These are phyloP conservation scores for Gastrolobium bilobum DNA, from an alignment of 306 rosid genomes.

Conservation along the genomic window DNA sequence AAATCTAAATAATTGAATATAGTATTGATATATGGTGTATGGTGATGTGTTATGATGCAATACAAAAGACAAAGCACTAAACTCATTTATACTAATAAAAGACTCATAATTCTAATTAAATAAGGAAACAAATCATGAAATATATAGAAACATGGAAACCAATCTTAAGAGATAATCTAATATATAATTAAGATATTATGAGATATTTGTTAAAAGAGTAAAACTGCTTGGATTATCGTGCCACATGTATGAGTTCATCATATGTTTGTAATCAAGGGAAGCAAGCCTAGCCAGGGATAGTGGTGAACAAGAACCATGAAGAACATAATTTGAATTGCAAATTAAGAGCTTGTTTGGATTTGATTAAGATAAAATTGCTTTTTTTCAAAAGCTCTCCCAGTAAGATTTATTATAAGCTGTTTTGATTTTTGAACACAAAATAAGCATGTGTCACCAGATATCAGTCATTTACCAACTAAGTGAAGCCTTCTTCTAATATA, in stretches of 20 bases:
- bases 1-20: too few species aligned
- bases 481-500: not conserved
- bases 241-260: constrained; percentile 34
- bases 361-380: not conserved
- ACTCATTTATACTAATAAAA: too few species aligned
- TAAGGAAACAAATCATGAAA: too few species aligned
- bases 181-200: too few species aligned
- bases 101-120: too few species aligned
- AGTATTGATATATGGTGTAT: too few species aligned
- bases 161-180: too few species aligned
- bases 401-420: constrained; percentile 28
- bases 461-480: constrained; percentile 15
- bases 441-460: constrained; percentile 29
- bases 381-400: not conserved
- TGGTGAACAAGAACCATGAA: constrained; percentile 22
- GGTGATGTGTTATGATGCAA: too few species aligned
- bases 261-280: constrained; percentile 38
- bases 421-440: constrained; percentile 13
- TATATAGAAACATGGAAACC: too few species aligned
- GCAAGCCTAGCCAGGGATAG: constrained; percentile 24
- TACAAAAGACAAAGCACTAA: too few species aligned
- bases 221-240: constrained; percentile 15
- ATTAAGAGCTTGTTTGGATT: constrained; percentile 7
- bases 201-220: not conserved
- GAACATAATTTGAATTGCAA: constrained; percentile 33